Base-by-base conservation (phyloP, 2,329 filamentous ascomycete genomes). In the Aspergillus fructus region DNA sequence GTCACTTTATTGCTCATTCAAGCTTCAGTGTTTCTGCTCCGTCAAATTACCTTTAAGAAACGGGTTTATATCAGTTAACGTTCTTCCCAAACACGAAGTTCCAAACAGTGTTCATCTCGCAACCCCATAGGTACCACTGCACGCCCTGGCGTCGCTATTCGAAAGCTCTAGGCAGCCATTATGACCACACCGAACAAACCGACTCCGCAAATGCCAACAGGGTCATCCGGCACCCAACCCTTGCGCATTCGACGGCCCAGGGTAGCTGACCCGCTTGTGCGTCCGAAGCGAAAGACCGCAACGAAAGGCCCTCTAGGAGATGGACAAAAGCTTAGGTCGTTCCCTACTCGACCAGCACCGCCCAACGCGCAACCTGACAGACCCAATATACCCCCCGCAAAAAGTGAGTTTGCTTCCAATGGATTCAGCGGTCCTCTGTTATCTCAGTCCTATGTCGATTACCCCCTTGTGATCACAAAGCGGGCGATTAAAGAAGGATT, bases 401-500 rank as follows among this genome's bases (percentile, higher is more conserved):
- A 64, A 54, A 68, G 71, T 34, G 68, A 75, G 27, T 65, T 73
- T 49, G 62, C 72, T 0, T 65, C 69, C 7, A 78, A 78, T 52
- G 75, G 76, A 4, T 79, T 79, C 57, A 78, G 72, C 43, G 74
- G 74, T 5, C 68, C 72, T 33, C 62, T 75, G n/a, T 63, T 78
- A 21, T 75, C 73, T 4, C 68, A 71, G 39, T 71, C 66, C 24
- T 79, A 76, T 59, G 68, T 71, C 11, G 87, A 87, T 66, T 87
- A 79, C 65, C 90, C 91, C 13, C 81, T 97, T 17, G 85, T 91
- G 62, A 90, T 92, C 6, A 96, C 91, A 6, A 96, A 96, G 75
- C 87, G 88, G 67, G 86, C 88, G 9, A 75, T 96, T 49, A 82
- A 90, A 55, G 89, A 94, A 64, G 90, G 89, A 5, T 78, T 96